A percentile compares a stretch with the other conserved stretches of the same genome.
phyloP scores from a whole-genome alignment of 371 early-diverging fungal species.

The Parasitella parasitica region DNA sequence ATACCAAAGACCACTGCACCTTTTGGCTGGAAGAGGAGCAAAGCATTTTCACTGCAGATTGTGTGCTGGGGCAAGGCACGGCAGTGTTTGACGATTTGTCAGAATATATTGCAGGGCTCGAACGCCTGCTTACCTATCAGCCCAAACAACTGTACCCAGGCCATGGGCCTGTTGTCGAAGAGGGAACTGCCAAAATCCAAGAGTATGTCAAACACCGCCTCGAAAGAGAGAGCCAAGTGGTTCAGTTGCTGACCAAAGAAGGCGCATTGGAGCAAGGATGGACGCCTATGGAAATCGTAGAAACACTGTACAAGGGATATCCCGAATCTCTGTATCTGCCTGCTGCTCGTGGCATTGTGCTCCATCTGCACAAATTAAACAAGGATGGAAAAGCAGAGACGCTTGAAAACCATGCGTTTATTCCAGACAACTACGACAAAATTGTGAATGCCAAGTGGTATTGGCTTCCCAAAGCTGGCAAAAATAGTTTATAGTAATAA shows the following conservation, averaged over 20 bases:
- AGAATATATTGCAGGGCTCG: constrained; percentile 67
- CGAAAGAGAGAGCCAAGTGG: constrained; percentile 75
- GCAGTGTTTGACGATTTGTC: constrained; percentile 77
- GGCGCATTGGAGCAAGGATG: constrained; percentile 16
- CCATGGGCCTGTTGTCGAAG: constrained; percentile 80
- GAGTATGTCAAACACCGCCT: constrained; percentile 79
- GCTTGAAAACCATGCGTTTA: neutral
- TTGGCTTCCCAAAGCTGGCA: neutral
- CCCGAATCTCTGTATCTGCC: constrained; percentile 57
- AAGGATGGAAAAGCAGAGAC: constrained; percentile 54
- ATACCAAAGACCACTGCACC: constrained; percentile 77
- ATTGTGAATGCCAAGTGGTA: constrained; percentile 9
- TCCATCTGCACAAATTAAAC: constrained; percentile 72
- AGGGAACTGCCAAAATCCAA: constrained; percentile 55
- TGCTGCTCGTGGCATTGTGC: constrained; percentile 63
- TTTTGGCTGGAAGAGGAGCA: constrained; percentile 74
- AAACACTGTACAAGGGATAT: constrained; percentile 63
- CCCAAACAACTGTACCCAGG: constrained; percentile 61
- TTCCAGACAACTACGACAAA: constrained; percentile 1
- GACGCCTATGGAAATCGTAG: constrained; percentile 61
- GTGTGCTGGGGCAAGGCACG: constrained; percentile 83
- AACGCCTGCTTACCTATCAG: constrained; percentile 34
- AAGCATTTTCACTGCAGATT: constrained; percentile 80
- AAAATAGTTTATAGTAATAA: neutral
- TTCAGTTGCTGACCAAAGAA: constrained; percentile 44